A percentile compares a stretch with the other conserved stretches of the same genome.
Conservation (phyloP, 2,329 filamentous ascomycete genomes). For the Ambrosiella cleistominuta region DNA sequence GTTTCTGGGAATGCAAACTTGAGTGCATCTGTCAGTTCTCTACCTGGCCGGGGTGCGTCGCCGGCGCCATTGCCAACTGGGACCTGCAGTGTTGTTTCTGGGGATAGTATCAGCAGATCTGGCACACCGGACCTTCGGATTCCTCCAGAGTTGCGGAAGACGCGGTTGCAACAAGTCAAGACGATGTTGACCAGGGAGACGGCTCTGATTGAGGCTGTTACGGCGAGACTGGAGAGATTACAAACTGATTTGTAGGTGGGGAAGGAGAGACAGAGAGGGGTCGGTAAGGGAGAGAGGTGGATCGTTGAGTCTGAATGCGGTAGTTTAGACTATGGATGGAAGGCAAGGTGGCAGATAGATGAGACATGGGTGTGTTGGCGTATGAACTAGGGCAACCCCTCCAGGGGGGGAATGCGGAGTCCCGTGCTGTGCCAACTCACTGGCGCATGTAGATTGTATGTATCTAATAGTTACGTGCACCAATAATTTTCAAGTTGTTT, state of each 20-base stretch:
- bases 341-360: background rate
- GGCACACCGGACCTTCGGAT: constrained; percentile 31
- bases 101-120: constrained; percentile 15
- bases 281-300: too few relatives aligned
- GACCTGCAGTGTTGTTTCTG: constrained; percentile 7
- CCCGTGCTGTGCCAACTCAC: background rate
- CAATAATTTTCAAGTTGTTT: background rate
- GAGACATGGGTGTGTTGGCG: background rate
- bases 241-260: constrained; percentile 17
- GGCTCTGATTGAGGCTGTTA: constrained; percentile 50
- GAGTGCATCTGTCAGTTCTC: constrained; percentile 13
- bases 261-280: background rate
- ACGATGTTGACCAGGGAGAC: constrained; percentile 46
- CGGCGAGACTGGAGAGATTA: constrained; percentile 41
- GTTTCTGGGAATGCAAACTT: constrained; percentile 5
- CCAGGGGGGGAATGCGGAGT: background rate
- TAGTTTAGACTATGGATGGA: too few relatives aligned
- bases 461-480: background rate
- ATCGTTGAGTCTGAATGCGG: too few relatives aligned
- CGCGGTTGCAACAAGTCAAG: constrained; percentile 47
- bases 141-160: constrained; percentile 41
- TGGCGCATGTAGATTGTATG: background rate
- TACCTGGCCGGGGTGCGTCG: constrained; percentile 14
- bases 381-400: background rate
- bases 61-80: constrained; percentile 15